Evolutionary conservation across 768 basidiomycete species (phyloP).

Genomic region (Mycena belliarum): DNA sequence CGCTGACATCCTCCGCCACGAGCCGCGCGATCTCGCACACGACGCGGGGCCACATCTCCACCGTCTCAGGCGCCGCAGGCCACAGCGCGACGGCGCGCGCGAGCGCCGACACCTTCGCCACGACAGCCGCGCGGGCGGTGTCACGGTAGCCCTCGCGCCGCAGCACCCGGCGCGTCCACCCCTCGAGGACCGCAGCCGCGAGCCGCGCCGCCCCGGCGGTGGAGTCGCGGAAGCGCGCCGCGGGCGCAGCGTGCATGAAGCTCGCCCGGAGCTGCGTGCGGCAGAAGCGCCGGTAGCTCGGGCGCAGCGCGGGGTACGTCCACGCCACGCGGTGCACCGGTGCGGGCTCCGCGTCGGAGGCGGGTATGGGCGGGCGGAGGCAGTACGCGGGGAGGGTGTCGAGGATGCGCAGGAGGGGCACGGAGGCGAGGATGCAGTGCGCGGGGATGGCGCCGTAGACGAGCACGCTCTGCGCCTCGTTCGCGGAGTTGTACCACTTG

Average conservation of each 20-base stretch:
- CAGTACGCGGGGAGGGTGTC: constrained; percentile 76
- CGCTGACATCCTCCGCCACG: constrained; percentile 3
- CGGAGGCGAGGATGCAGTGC: constrained; percentile 64
- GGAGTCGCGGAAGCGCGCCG: constrained; percentile 63
- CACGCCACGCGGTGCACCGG: constrained; percentile 38
- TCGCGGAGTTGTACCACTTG: constrained; percentile 76
- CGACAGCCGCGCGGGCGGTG: constrained; percentile 34
- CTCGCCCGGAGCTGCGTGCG: constrained; percentile 64
- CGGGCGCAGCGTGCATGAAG: constrained; percentile 56
- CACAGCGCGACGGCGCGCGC: constrained; percentile 32
- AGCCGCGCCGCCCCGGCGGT: constrained; percentile 69
- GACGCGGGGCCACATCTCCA: not conserved
- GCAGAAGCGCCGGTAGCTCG: constrained; percentile 70
- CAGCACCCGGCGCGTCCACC: constrained; percentile 64
- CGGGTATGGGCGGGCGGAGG: constrained; percentile 32
- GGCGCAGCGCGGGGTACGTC: constrained; percentile 56
- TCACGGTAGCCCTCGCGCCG: constrained; percentile 5
- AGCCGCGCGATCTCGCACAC: constrained; percentile 10
- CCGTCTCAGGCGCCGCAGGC: constrained; percentile 6
- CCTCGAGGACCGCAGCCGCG: constrained; percentile 64
- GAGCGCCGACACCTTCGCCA: constrained; percentile 34
- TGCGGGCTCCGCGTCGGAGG: constrained; percentile 19
- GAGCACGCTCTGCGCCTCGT: constrained; percentile 77
- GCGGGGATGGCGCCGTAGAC: constrained; percentile 69
- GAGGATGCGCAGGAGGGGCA: constrained; percentile 66